Evolutionary conservation across 495 filamentous ascomycete species (phyloP).

Genomic region (Podospora bellae-mahoneyi): DNA sequence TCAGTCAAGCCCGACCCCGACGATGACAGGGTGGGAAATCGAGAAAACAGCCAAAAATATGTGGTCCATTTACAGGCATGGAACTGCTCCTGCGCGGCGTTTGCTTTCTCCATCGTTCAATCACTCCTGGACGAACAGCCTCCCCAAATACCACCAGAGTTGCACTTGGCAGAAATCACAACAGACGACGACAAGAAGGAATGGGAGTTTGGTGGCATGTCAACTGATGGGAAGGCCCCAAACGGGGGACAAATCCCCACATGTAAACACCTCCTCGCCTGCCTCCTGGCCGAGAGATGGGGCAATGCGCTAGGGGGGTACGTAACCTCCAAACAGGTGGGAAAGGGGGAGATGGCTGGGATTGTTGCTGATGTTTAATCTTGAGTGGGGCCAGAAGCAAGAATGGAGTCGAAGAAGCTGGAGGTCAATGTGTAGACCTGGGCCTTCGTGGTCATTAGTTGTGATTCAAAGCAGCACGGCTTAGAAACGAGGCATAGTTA

Average conservation of each 20-base stretch:
- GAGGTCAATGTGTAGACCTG: no score
- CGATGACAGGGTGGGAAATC: no score
- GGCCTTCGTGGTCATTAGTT: no score
- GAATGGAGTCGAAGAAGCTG: no score
- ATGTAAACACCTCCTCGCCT: conserved; percentile 90
- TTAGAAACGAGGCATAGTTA: background rate
- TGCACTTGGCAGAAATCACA: background rate
- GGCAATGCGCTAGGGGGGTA: conserved; percentile 50
- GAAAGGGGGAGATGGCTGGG: conserved; percentile 69
- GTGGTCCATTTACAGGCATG: conserved; percentile 71
- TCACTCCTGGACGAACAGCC: background rate
- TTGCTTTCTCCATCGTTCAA: conserved; percentile 64
- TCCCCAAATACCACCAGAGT: background rate
- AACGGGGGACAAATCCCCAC: conserved; percentile 48
- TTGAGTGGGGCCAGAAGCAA: no score
- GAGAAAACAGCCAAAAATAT: conserved; percentile 44
- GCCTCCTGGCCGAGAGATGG: conserved; percentile 70
- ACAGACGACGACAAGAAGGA: conserved; percentile 5
- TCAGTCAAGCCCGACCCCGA: no score
- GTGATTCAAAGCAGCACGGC: background rate
- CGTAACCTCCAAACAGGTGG: conserved; percentile 52
- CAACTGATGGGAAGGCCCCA: conserved; percentile 25
- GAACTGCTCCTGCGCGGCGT: conserved; percentile 86
- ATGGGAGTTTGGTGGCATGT: conserved; percentile 44
- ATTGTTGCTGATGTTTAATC: conserved; percentile 63